Evolutionary conservation across 164 flowering plant genomes (phyloP), one percentile per base, ranked within the genome.

Genomic region (Aristolochia californica): DNA sequence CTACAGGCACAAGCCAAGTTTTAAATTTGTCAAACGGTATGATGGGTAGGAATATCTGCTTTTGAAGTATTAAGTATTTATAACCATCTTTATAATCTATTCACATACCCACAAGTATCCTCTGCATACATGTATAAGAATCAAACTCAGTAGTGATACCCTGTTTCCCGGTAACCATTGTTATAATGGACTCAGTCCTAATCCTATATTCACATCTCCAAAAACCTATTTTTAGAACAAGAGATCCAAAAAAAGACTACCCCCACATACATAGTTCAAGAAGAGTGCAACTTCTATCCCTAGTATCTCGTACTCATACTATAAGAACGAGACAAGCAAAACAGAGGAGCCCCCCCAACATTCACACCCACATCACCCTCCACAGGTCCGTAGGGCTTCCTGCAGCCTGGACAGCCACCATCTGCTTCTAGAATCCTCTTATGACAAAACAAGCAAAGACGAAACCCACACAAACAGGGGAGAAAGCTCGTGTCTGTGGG

Each of bases 381-480:
- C 38, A 63, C 62, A 12, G 75, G 58, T 22, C 68, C 73, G 62
- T 87, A 89, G 2, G 70, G 82, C 72, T 81, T 83, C 78, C 95
- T 77, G 73, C 96, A 91, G 2, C 88, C 95, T 0, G 96, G 98
- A 71, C 98, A 91, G 21, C 98, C 93, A 16, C 81, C 82, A 72
- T 88, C 98, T 15, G 72, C 87, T 69, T 83, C 93, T 24, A 85
- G 85, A 66, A 88, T 87, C 73, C 83, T 80, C 78, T 91, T 88
- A 78, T 88, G 88, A 66, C 96, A 91, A 76, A 91, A 91, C 27
- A 88, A 88, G 70, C 95, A 91, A 22, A 91, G 87, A 40, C 80
- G 78, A 63, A 86, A 91, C 4, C 98, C 97, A 66, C 98, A 91
- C 4, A 60, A 72, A 72, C 98, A 91, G 3, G 98, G 98, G 57